These are phyloP conservation scores for Aspergillus avenaceus DNA, from an alignment of 495 filamentous ascomycete species.

Conservation along the genomic window DNA sequence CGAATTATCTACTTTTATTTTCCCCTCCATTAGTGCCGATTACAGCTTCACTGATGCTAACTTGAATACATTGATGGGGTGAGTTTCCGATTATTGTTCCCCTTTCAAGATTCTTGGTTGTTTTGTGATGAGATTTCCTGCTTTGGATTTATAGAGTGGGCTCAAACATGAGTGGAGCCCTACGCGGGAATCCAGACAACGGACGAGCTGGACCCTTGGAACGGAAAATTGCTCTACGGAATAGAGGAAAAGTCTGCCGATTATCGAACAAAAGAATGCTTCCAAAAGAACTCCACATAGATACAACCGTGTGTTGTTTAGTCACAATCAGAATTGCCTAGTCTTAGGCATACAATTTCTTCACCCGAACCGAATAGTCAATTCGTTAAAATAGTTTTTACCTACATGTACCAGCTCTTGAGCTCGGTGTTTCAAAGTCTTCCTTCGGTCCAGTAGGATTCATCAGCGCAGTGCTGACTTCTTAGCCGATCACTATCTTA, in stretches of 20 bases:
- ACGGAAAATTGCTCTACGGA: neutral
- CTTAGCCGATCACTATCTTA: slow-evolving; percentile 6
- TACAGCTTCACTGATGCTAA: neutral
- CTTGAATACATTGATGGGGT: neutral
- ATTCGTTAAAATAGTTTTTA: neutral
- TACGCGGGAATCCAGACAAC: neutral
- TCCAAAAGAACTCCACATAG: no score
- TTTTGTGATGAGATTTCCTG: neutral
- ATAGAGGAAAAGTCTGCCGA: neutral
- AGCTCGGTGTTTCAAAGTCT: neutral
- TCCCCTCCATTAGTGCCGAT: neutral
- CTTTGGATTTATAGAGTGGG: neutral
- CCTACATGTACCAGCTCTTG: neutral
- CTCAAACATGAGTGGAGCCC: neutral
- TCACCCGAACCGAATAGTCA: neutral
- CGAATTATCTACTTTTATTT: neutral
- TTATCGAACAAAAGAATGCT: neutral
- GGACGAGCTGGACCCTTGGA: neutral
- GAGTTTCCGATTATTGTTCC: neutral
- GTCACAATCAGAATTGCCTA: neutral
- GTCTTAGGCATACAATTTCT: neutral
- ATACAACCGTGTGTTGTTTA: no score
- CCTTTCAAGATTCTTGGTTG: neutral
- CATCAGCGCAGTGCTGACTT: neutral
- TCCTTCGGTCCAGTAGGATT: neutral